These are phyloP conservation scores for Selaginella moellendorffii DNA, from an alignment of 75 land plant genomes.

Conservation along the genomic window DNA sequence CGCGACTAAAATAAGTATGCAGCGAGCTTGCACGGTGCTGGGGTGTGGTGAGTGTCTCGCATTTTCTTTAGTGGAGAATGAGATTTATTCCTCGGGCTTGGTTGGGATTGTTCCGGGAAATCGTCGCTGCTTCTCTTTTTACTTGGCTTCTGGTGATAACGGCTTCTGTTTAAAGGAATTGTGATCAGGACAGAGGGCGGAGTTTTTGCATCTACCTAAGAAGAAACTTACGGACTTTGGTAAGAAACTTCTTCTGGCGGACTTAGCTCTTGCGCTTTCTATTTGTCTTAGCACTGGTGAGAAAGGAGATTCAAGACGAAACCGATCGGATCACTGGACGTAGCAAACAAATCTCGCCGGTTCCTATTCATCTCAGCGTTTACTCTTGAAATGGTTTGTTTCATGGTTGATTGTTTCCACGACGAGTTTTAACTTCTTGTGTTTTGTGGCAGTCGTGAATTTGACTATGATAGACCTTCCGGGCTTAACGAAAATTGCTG, in stretches of 20 bases:
- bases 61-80: no score
- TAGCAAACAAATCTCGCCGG: slow-evolving; percentile 59
- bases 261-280: slow-evolving; percentile 3
- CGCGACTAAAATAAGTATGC: no score
- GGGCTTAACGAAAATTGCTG: slow-evolving; percentile 88
- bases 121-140: slow-evolving; percentile 90
- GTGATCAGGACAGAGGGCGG: slow-evolving; percentile 87
- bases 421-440: not conserved
- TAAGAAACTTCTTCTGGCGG: no score
- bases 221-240: slow-evolving; percentile 73
- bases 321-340: slow-evolving; percentile 83
- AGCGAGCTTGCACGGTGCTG: no score
- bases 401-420: no score
- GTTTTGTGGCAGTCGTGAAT: slow-evolving; percentile 66
- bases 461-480: slow-evolving; percentile 91
- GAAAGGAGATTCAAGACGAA: slow-evolving; percentile 79
- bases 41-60: no score
- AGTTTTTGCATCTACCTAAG: slow-evolving; percentile 70
- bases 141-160: no score
- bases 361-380: slow-evolving; percentile 81
- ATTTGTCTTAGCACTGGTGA: slow-evolving; percentile 63
- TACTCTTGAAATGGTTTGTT: slow-evolving; percentile 66
- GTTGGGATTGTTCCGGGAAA: slow-evolving; percentile 74
- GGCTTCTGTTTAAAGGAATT: no score
- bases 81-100: slow-evolving; percentile 43